Evolutionary conservation across 208 protist genomes (phyloP).

Genomic region (Crithidia expoeki): DNA sequence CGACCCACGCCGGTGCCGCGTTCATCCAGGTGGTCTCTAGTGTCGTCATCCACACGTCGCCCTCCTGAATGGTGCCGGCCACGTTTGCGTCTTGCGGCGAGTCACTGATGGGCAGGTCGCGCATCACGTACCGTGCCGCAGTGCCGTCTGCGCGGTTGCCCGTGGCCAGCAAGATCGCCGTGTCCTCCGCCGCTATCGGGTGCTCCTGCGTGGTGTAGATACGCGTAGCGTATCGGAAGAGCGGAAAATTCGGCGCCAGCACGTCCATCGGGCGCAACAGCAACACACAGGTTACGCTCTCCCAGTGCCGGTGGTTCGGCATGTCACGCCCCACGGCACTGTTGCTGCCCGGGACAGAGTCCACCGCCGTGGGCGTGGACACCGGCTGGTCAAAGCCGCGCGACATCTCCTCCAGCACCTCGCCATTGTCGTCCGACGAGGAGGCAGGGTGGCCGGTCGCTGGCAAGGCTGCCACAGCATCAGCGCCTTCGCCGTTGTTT

Average conservation of each 20-base stretch:
- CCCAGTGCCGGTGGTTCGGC: constrained; percentile 39
- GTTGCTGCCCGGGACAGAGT: not conserved
- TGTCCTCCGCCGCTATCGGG: constrained; percentile 26
- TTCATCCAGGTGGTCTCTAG: constrained; percentile 76
- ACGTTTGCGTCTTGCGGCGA: constrained; percentile 1
- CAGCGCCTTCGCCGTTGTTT: constrained; percentile 1
- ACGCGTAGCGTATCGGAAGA: constrained; percentile 59
- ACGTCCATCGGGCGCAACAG: constrained; percentile 42
- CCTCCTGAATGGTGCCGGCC: constrained; percentile 19
- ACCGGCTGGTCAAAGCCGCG: constrained; percentile 3
- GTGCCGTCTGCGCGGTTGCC: constrained; percentile 23
- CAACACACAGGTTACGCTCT: constrained; percentile 60
- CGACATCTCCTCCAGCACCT: constrained; percentile 22
- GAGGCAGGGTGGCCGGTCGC: not conserved
- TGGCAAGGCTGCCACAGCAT: constrained; percentile 7
- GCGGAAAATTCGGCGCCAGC: constrained; percentile 42
- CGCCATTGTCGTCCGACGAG: constrained; percentile 5
- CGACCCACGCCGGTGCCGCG: constrained; percentile 64
- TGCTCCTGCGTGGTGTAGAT: constrained; percentile 21
- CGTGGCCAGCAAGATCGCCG: constrained; percentile 23
- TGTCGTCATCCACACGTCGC: constrained; percentile 30
- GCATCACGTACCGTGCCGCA: constrained; percentile 17
- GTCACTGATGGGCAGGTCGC: constrained; percentile 5
- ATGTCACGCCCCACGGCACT: not conserved
- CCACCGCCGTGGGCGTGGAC: constrained; percentile 1